Conservation (phyloP, 2,329 filamentous ascomycete genomes). For the Penicillium sp. region DNA sequence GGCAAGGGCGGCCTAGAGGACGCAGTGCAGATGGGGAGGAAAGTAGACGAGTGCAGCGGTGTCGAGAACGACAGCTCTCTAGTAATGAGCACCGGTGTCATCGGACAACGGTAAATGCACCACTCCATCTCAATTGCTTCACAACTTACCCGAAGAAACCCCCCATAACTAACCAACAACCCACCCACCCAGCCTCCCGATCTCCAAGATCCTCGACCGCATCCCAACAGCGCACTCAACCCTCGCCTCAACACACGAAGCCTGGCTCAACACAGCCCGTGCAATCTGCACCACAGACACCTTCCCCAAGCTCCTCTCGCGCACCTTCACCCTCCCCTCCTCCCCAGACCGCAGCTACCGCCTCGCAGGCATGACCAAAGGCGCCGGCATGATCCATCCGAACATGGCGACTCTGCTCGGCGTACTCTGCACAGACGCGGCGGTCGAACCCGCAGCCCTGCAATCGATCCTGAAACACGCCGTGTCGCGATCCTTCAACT, state of each 20-base stretch:
- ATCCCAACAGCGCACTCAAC: conserved; percentile 67
- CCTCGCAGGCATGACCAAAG: conserved; percentile 93
- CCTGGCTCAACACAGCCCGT: conserved; percentile 77
- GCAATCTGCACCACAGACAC: conserved; percentile 98
- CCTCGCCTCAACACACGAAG: conserved; percentile 65
- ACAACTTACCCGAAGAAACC: background rate
- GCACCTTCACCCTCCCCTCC: conserved; percentile 73
- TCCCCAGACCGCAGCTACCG: conserved; percentile 66
- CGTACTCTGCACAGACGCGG: conserved; percentile 83
- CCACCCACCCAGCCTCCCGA: conserved; percentile 57
- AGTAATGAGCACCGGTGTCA: conserved; percentile 97
- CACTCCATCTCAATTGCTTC: conserved; percentile 9
- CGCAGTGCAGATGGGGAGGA: conserved; percentile 70
- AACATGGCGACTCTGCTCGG: conserved; percentile 96
- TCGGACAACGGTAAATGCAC: conserved; percentile 65
- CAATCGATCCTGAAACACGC: conserved; percentile 62
- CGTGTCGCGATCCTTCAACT: conserved; percentile 82
- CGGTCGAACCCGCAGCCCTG: conserved; percentile 61
- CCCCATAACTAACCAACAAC: background rate
- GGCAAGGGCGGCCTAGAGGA: conserved; percentile 83
- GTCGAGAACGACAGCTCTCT: conserved; percentile 56
- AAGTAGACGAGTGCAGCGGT: conserved; percentile 61
- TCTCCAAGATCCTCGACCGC: conserved; percentile 75
- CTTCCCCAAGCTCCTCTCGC: conserved; percentile 88
- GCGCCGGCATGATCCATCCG: conserved; percentile 96